These are phyloP conservation scores for Trametes punicea DNA, from an alignment of 768 basidiomycete species.

Conservation along the genomic window DNA sequence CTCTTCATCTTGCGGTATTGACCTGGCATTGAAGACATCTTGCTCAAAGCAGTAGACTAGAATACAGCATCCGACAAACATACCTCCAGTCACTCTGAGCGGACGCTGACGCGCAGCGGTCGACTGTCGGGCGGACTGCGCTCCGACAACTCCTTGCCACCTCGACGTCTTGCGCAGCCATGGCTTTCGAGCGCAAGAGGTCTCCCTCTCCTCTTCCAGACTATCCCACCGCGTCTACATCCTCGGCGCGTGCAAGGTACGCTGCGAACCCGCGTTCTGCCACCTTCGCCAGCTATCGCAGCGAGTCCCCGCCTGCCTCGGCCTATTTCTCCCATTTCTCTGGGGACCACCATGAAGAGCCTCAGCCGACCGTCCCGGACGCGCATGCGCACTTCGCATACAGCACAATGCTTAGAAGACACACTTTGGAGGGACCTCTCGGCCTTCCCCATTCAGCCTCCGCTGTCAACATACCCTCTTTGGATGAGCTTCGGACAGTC, in stretches of 20 bases:
- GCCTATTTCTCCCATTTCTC: constrained; percentile 69
- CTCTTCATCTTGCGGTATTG: too few species aligned
- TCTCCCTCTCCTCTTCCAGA: constrained; percentile 6
- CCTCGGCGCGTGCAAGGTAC: constrained; percentile 9
- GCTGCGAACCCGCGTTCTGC: constrained; percentile 2
- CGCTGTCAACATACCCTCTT: constrained; percentile 35
- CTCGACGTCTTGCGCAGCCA: too few species aligned
- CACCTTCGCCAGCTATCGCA: constrained; percentile 22
- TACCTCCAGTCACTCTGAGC: too few species aligned
- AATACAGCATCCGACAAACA: too few species aligned
- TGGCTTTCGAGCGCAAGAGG: constrained; percentile 23
- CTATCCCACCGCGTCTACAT: neutral
- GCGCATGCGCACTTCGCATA: constrained; percentile 78
- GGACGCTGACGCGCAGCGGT: too few species aligned
- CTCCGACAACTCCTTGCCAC: too few species aligned
- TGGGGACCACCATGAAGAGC: constrained; percentile 44
- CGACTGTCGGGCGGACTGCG: too few species aligned
- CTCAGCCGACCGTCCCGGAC: constrained; percentile 53
- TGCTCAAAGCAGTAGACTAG: too few species aligned
- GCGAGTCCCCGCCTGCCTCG: constrained; percentile 73
- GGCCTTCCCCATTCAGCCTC: constrained; percentile 38
- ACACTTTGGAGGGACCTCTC: constrained; percentile 48
- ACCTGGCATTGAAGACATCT: too few species aligned
- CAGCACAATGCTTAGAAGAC: constrained; percentile 74
- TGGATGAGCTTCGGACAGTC: constrained; percentile 28